Percentiles rank a stretch among this genome's conserved stretches.
Evolutionary conservation across 306 rosid genomes (phyloP).

Genomic region (Carpinus viminea): DNA sequence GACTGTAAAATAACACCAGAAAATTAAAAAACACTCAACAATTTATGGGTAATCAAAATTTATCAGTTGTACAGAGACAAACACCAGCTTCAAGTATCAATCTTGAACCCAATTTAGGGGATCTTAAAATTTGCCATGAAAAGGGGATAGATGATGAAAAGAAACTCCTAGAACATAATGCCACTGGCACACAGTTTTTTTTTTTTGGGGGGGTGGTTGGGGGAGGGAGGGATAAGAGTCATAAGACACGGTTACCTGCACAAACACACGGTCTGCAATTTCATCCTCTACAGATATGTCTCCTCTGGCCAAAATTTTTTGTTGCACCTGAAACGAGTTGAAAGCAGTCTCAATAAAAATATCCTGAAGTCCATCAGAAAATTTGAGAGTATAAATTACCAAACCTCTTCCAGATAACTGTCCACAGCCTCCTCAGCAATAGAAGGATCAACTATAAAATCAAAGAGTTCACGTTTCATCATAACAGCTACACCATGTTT

Average conservation of each 20-base stretch:
- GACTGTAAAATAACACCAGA: conserved; percentile 44
- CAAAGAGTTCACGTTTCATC: conserved; percentile 78
- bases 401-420: conserved; percentile 80
- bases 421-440: conserved; percentile 78
- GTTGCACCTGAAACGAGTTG: conserved; percentile 52
- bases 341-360: conserved; percentile 12
- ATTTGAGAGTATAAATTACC: neutral
- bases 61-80: neutral
- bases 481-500: conserved; percentile 93
- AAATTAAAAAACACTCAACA: neutral
- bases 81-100: conserved; percentile 5
- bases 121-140: neutral
- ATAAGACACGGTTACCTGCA: conserved; percentile 51
- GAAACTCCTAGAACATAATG: neutral
- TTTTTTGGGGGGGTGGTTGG: no score
- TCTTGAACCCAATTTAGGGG: conserved; percentile 13
- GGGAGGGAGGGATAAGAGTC: no score
- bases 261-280: conserved; percentile 75
- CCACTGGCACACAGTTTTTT: neutral
- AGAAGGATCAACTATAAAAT: conserved; percentile 82
- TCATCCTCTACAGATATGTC: conserved; percentile 75
- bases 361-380: conserved; percentile 19
- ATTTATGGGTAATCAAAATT: conserved; percentile 3
- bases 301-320: conserved; percentile 57
- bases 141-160: no score